Conservation (phyloP, 805 yeast genomes). For the Teunomyces gatunensis region DNA sequence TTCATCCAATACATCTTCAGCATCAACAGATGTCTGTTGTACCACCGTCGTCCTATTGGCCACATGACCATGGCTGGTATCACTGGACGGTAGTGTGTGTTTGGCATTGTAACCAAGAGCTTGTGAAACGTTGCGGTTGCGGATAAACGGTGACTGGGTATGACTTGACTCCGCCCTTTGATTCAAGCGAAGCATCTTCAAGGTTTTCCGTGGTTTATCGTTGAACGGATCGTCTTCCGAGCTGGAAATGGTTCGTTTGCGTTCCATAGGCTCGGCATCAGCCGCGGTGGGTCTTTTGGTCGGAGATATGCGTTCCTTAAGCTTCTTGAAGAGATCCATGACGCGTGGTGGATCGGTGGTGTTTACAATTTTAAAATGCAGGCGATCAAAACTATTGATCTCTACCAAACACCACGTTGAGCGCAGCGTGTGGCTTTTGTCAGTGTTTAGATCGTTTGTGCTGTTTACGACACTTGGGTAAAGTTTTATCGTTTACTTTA, state of each 20-base stretch:
- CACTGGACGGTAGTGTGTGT: background rate
- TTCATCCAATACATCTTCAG: background rate
- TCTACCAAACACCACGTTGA: too few species aligned
- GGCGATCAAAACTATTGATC: background rate
- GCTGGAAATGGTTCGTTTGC: conserved; percentile 6
- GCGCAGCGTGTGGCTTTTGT: too few species aligned
- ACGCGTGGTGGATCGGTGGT: background rate
- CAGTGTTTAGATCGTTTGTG: too few species aligned
- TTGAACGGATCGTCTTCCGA: conserved; percentile 29
- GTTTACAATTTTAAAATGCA: background rate
- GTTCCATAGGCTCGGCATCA: conserved; percentile 7
- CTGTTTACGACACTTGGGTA: too few species aligned
- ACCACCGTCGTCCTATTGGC: conserved; percentile 1
- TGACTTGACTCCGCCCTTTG: background rate
- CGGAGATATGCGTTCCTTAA: conserved; percentile 25
- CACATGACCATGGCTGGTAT: background rate
- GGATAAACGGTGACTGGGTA: conserved; percentile 9
- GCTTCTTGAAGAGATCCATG: conserved; percentile 14
- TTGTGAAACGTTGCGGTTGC: conserved; percentile 17
- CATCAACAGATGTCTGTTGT: conserved; percentile 3
- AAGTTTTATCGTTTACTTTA: too few species aligned
- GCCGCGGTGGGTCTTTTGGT: conserved; percentile 4
- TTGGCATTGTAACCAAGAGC: background rate
- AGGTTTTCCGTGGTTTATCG: conserved; percentile 14
- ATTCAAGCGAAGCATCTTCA: background rate